phyloP scores from a whole-genome alignment of 164 flowering plant genomes.

The Hamamelis virginiana region DNA sequence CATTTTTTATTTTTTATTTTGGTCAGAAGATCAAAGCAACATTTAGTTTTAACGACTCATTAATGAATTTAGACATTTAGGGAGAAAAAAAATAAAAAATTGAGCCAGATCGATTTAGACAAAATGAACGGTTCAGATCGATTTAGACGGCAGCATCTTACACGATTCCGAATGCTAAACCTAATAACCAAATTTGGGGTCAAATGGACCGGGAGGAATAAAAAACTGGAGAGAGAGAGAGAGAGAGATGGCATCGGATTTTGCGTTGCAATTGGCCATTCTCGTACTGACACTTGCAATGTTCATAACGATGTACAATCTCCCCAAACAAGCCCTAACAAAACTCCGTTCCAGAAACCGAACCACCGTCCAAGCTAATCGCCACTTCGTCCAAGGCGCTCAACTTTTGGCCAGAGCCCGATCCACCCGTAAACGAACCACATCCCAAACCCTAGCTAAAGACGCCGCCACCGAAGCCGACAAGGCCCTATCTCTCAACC shows the following conservation, averaged over 20 bases:
- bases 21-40: too few relatives aligned
- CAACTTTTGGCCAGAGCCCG: constrained; percentile 41
- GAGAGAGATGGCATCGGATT: constrained; percentile 13
- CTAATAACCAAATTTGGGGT: neutral
- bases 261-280: constrained; percentile 19
- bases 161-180: too few relatives aligned
- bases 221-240: neutral
- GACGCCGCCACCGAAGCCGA: constrained; percentile 39
- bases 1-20: too few relatives aligned
- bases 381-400: constrained; percentile 43
- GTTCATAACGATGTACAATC: constrained; percentile 13
- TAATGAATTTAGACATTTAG: too few relatives aligned
- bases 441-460: constrained; percentile 25
- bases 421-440: constrained; percentile 20
- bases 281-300: constrained; percentile 25
- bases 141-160: too few relatives aligned
- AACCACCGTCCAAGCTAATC: constrained; percentile 28
- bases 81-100: too few relatives aligned
- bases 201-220: neutral
- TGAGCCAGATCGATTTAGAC: too few relatives aligned
- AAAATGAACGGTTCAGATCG: too few relatives aligned
- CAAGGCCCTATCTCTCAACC: constrained; percentile 35
- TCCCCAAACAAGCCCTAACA: constrained; percentile 23
- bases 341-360: constrained; percentile 31
- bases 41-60: too few relatives aligned